Evolutionary conservation across 768 basidiomycete genomes (phyloP).

Genomic region (Phanerodontia chrysosporium): DNA sequence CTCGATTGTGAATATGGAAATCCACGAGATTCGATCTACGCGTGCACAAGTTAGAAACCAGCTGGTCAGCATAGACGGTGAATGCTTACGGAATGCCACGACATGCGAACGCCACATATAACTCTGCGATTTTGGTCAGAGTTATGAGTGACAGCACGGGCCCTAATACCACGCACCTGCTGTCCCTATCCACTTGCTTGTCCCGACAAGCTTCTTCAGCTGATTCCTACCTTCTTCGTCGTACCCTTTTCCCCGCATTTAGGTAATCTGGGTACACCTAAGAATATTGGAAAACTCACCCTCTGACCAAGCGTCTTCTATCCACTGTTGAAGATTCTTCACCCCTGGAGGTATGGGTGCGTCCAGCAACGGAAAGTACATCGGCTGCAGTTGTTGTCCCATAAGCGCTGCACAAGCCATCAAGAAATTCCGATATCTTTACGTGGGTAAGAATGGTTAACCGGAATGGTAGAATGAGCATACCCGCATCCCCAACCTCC

Average conservation of each 20-base stretch:
- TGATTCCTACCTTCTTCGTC: slow-evolving; percentile 66
- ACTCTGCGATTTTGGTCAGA: slow-evolving; percentile 37
- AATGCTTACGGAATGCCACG: slow-evolving; percentile 75
- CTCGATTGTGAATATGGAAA: slow-evolving; percentile 48
- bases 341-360: slow-evolving; percentile 61
- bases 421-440: slow-evolving; percentile 77
- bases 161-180: slow-evolving; percentile 41
- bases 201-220: slow-evolving; percentile 49
- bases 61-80: background rate
- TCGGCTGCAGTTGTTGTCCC: slow-evolving; percentile 55
- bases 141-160: no score
- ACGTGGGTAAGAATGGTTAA: background rate
- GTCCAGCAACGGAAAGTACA: slow-evolving; percentile 60
- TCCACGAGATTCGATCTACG: slow-evolving; percentile 61
- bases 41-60: background rate
- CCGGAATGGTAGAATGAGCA: slow-evolving; percentile 8
- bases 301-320: slow-evolving; percentile 76
- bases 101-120: slow-evolving; percentile 74
- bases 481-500: slow-evolving; percentile 52
- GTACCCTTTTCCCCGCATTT: slow-evolving; percentile 43
- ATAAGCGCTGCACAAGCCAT: slow-evolving; percentile 75
- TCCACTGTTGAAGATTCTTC: slow-evolving; percentile 69
- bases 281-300: slow-evolving; percentile 35
- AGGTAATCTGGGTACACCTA: background rate
- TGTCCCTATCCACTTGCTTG: slow-evolving; percentile 78